A percentile compares a stretch with the other conserved stretches of the same genome.
Conservation (phyloP, 257 asterid genomes). For the Jacaranda mimosifolia region DNA sequence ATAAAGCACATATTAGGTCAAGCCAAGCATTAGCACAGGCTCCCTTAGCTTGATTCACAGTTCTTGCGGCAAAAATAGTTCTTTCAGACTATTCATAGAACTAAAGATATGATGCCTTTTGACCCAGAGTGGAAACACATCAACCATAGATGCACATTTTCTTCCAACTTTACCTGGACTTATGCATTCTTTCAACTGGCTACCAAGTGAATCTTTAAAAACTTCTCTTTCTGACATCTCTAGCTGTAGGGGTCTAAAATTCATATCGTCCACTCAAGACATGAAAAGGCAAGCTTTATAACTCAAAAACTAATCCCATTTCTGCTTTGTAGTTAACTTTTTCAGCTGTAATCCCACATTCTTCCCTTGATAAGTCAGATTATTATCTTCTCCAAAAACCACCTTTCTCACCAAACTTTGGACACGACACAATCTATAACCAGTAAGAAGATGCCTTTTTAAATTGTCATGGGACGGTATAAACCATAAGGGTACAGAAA, state of each 20-base stretch:
- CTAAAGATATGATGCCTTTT: not conserved
- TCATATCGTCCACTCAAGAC: not conserved
- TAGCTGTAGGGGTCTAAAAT: not conserved
- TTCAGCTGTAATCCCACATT: not conserved
- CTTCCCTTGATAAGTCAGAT: not conserved
- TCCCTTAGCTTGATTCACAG: not conserved
- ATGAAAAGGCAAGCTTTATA: not conserved
- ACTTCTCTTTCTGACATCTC: not conserved
- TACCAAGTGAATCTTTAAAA: not conserved
- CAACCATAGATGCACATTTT: slow-evolving; percentile 16
- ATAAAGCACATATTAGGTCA: not conserved
- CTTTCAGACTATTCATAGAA: slow-evolving; percentile 11
- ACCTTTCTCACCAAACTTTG: not conserved
- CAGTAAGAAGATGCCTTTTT: not conserved
- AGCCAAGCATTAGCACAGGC: not conserved
- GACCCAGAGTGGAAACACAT: not conserved
- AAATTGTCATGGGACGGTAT: not conserved
- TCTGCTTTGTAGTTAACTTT: not conserved
- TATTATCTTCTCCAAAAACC: not conserved
- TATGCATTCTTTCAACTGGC: not conserved
- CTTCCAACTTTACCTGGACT: not conserved
- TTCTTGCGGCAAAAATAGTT: not conserved
- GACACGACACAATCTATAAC: not conserved
- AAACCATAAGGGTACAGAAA: not conserved
- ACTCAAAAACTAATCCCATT: not conserved